phyloP scores from a whole-genome alignment of 306 rosid genomes.

The Echinosophora koreensis region DNA sequence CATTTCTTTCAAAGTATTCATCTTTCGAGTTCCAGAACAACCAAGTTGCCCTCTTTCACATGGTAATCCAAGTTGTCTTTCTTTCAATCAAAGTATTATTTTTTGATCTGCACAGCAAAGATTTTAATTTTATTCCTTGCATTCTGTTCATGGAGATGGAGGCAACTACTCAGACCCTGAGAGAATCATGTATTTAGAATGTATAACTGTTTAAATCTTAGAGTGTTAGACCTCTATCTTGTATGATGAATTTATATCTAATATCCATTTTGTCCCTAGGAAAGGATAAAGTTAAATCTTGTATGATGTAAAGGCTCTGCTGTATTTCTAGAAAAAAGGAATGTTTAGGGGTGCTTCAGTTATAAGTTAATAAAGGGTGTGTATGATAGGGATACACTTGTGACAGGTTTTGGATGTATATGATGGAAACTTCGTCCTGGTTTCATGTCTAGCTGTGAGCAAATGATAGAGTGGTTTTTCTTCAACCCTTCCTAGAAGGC shows the following conservation, averaged over 20 bases:
- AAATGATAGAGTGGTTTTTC: too few species aligned
- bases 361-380: too few species aligned
- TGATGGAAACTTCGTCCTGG: too few species aligned
- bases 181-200: not conserved
- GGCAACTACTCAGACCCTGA: too few species aligned
- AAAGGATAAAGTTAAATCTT: not conserved
- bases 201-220: not conserved
- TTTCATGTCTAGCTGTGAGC: too few species aligned
- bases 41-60: not conserved
- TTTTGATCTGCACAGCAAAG: not conserved
- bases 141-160: not conserved
- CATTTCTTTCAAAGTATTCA: slow-evolving; percentile 12
- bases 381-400: too few species aligned
- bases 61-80: slow-evolving; percentile 17
- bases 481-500: too few species aligned
- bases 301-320: too few species aligned
- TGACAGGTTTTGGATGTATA: too few species aligned
- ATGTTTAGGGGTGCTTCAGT: too few species aligned
- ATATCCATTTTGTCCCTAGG: not conserved
- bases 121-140: not conserved
- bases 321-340: too few species aligned
- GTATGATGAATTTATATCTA: not conserved
- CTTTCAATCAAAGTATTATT: not conserved
- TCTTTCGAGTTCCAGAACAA: not conserved
- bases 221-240: not conserved